Conservation (phyloP, 306 rosid genomes). For the Psophocarpus tetragonolobus region DNA sequence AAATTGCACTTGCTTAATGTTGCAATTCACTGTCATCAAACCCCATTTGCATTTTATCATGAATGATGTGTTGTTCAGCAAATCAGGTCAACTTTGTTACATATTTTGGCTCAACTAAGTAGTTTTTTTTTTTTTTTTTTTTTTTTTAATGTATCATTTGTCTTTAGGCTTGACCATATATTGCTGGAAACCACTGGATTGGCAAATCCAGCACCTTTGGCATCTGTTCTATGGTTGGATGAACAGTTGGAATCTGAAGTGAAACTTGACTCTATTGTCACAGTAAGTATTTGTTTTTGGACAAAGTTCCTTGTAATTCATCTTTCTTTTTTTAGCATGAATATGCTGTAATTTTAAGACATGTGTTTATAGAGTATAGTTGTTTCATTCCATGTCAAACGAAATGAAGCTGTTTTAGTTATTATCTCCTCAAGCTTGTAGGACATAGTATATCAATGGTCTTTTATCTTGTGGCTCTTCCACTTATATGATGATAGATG, state of each 20-base stretch:
- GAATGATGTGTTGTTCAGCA: not conserved
- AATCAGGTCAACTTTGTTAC: not conserved
- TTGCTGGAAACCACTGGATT: slow-evolving; percentile 95
- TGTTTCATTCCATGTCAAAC: slow-evolving; percentile 8
- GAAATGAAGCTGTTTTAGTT: slow-evolving; percentile 5
- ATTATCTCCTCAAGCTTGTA: not conserved
- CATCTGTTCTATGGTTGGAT: slow-evolving; percentile 95
- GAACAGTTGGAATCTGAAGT: slow-evolving; percentile 87
- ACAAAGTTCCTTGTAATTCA: not conserved
- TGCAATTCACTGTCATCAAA: not conserved
- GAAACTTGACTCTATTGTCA: slow-evolving; percentile 88
- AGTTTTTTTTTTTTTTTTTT: not conserved
- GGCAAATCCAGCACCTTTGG: slow-evolving; percentile 99
- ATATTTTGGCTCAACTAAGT: slow-evolving; percentile 11
- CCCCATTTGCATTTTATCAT: not conserved
- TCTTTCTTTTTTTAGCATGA: not conserved
- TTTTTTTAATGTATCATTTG: not conserved
- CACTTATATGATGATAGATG: slow-evolving; percentile 5
- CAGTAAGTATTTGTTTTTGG: slow-evolving; percentile 55
- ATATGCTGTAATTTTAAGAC: slow-evolving; percentile 12
- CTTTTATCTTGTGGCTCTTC: slow-evolving; percentile 5
- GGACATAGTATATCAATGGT: not conserved
- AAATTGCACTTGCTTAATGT: not conserved
- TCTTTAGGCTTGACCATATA: slow-evolving; percentile 82
- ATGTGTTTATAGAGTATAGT: not conserved